Evolutionary conservation across 2,329 filamentous ascomycete genomes (phyloP), one percentile per base, ranked within the genome.

Genomic region (Botrytis galanthina): DNA sequence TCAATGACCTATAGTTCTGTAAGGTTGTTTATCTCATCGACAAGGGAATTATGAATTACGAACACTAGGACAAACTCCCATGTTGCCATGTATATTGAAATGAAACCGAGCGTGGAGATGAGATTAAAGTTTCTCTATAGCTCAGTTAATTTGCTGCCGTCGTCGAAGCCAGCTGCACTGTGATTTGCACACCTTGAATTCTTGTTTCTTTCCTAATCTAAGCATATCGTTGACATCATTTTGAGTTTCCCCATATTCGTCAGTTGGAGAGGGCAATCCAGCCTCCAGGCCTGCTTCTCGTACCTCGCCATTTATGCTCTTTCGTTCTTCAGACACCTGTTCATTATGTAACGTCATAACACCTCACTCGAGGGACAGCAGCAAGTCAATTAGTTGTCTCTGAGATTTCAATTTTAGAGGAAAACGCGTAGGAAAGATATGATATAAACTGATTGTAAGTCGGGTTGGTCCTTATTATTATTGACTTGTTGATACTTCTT

Each of bases 51-150:
- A 22, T 6, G 16, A 32, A 67, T 35, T n/a, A 77, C 77, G 74
- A 78, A 81, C 70, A 83, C 79, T 18, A 84, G 78, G 0, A 83
- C 80, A 73, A 82, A 82, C 76, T 85, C 84, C 83, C 83, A 85
- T 7, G 83, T 85, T 48, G 82, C 81, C 79, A 84, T 83, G 64
- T 84, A 73, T 12, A 84, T 83, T 29, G 81, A 82, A 1, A 83
- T 82, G 74, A 85, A 85, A 2, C 83, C 83, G 32, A 85, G 78
- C 8, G 83, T 83, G n/a, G 81, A 82, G 0, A 83, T 78, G 69
- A 85, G 83, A 44, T 81, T 80, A 75, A 84, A 85, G 74, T 82
- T 84, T 68, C 82, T 78, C 79, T 83, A 60, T 51, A 42, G 18
- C 10, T 35, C 32, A 68, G 29, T 72, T n/a, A 68, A 59, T 16